Evolutionary conservation across 345 rosid species (phyloP).

Genomic region (Brassica rapa): DNA sequence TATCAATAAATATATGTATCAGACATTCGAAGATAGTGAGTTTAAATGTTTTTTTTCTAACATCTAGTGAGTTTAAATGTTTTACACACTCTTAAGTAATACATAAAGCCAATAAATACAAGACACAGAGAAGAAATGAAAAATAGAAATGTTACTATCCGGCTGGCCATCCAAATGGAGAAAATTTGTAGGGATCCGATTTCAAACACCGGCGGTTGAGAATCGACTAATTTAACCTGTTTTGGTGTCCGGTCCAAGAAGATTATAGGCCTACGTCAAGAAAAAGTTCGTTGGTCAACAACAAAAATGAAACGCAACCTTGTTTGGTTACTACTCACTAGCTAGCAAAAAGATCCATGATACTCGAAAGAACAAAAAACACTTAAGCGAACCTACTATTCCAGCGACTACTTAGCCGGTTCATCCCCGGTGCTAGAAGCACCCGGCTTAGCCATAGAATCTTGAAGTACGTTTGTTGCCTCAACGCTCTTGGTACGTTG

Average conservation of each 20-base stretch:
- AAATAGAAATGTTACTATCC: not conserved
- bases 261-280: not conserved
- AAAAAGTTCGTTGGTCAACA: not conserved
- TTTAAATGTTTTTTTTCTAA: not conserved
- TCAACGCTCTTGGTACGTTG: conserved; percentile 33
- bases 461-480: conserved; percentile 23
- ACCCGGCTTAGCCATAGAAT: conserved; percentile 1
- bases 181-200: not conserved
- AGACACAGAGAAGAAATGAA: not conserved
- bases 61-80: not conserved
- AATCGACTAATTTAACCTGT: not conserved
- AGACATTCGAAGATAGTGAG: not conserved
- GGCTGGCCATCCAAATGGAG: not conserved
- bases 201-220: not conserved
- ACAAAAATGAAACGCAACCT: not conserved
- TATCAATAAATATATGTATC: not conserved
- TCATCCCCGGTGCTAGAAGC: conserved; percentile 14
- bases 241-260: not conserved
- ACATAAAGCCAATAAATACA: conserved; percentile 1
- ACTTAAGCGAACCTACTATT: not conserved
- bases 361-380: not conserved
- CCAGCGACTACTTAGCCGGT: conserved; percentile 11
- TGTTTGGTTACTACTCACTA: conserved; percentile 14
- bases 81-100: not conserved
- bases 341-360: conserved; percentile 2